Base-by-base conservation (phyloP, 2,329 filamentous ascomycete genomes). In the Juglanconis sp. region DNA sequence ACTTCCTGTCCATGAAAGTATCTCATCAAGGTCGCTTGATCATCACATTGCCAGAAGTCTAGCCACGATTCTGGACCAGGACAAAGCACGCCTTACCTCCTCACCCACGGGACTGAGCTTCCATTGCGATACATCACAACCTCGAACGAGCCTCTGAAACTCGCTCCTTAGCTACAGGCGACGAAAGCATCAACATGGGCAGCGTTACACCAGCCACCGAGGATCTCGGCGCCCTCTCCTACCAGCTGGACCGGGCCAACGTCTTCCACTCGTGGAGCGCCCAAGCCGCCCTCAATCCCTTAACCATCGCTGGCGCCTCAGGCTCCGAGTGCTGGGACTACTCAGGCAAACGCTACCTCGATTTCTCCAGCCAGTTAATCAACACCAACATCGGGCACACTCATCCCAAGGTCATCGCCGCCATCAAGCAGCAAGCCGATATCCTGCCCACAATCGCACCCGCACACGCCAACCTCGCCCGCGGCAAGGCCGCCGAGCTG, bases 231-330 rank as follows among this genome's bases (percentile, higher is more conserved):
- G 61, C 52, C 24, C 61, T 63, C 54, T 48, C 61, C n/a, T 63
- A 55, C 40, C 53, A 63, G 50, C 54, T 63, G 8, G 61, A 63
- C 13, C 57, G 61, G 11, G 13, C 61, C 34, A 60, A 63, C 11
- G 61, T 63, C 50, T 63, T 63, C 34, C 61, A 63, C n/a, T 63
- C 61, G 2, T 63, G 61, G 61, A 57, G 53, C 53, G 61, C 61
- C 8, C 61, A 63, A 40, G 61, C 34, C n/a, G 40, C 57, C 1
- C 61, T 63, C 38, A 57, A 52, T 13, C 61, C 61, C 8, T 34
- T 63, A 5, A 48, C 61, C 17, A 54, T 63, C 7, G 61, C 61
- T 9, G 57, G 61, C 10, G 57, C 57, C 42, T 60, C 54, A 11
- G 61, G 61, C 44, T 61, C 49, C 54, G 58, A 63, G 15, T 51